Base-by-base conservation (phyloP, 2,329 filamentous ascomycete species). In the Colletotrichum trifolii region DNA sequence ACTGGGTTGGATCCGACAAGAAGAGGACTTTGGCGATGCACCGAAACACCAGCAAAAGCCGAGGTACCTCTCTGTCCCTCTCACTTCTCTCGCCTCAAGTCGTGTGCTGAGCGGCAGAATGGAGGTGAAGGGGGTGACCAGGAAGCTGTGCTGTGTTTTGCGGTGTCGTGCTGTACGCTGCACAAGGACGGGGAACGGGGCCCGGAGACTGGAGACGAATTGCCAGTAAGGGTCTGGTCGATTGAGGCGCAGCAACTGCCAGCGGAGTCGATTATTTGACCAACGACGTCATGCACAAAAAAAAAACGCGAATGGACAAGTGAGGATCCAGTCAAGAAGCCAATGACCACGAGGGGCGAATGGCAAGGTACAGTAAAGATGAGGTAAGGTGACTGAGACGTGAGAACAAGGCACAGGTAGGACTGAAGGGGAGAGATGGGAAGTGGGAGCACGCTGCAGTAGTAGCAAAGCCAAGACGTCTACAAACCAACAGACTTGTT, bases 171-270 rank as follows among this genome's bases (percentile, higher is more conserved):
- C 39, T 10, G 25, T 54, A 25, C n/a, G 40, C 49, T 43, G 39
- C 52, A 43, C 25, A 25, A 25, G 25, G 25, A 25, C 25, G 25
- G 25, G 25, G 25, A 25, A 25, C 25, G 25, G 25, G 25, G 25
- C 3, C 25, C 25, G 25, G 25, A 25, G 25, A 25, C 25, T 25
- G 25, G 25, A 25, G 25, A 25, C 25, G 25, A 55, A 42, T 35
- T 55, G 34, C 43, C 43, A 38, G 49, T 57, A 34, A 46, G 55
- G 55, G 46, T 48, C 55, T 42, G 55, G 53, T 59, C 52, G 58
- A 65, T 60, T 65, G 62, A 62, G 62, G 62, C 62, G 62, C 62
- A 65, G 62, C 62, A 65, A 57, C 62, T 47, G 40, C 49, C 50
- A 56, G 62, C 62, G 62, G 62, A 65, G 62, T 56, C 62, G 62